Base-by-base conservation (phyloP, 2,329 filamentous ascomycete species). In the Ceratocystis smalleyi region DNA sequence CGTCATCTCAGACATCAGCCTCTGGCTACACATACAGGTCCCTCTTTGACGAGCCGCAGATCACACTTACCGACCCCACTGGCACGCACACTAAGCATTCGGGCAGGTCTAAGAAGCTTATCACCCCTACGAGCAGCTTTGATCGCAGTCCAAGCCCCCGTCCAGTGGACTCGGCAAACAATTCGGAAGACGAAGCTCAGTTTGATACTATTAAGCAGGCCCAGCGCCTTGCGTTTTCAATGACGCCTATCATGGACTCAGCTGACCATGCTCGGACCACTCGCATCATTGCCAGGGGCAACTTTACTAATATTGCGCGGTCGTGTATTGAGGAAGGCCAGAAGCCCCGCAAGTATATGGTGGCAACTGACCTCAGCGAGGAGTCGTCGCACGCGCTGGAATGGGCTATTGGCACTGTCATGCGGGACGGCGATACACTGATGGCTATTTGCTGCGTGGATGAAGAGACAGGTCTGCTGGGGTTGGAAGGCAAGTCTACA, bases 311-410 rank as follows among this genome's bases (percentile, higher is more conserved):
- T 69, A 86, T 95, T 68, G 85, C 88, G 54, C 81, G 86, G 68
- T 85, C 91, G 70, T 88, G 88, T 0, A 85, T 91, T 65, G 87
- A 89, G 12, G 89, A 90, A 62, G 81, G 89, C 61, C 84, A 88
- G 61, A 83, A 88, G 63, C 82, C 92, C 67, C 83, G 94, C 63
- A 95, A 94, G 70, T 99, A 97, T 72, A 77, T 99, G 17, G 91
- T 96, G n/a, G 92, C 94, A 2, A 96, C 90, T 0, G 94, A 99
- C 74, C 77, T 97, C 2, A 96, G 91, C 69, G 89, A 94, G 45
- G 94, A 99, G 75, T 91, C 92, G 3, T 89, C 89, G 5, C 95
- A 97, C 73, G 94, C 94, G 1, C 79, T 99, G 40, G 94, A 99
- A 73, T 99, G 94, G 94, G 94, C 92, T 0, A 91, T 99, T 64